Evolutionary conservation across 805 yeast species (phyloP), one percentile per base, ranked within the genome.

Genomic region (Pichia heedii): DNA sequence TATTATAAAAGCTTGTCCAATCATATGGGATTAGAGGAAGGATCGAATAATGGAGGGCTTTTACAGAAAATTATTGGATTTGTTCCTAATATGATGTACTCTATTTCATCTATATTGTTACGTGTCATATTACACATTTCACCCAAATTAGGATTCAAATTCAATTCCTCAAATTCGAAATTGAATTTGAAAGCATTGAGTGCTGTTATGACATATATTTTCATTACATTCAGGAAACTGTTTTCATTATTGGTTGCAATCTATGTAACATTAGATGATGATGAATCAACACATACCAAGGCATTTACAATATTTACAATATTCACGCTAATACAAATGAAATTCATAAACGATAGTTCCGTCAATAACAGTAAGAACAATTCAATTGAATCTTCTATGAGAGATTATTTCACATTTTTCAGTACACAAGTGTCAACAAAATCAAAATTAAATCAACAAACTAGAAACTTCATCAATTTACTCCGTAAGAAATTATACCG

Each of bases 241-340:
- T 18, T 57, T 9, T 54, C 61, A 2, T 48, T 62, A n/a, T 39
- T 52, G 10, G 50, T 55, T 36, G 57, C 59, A 57, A 50, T 54
- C 10, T 60, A 54, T 44, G 52, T 61, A 3, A 52, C 65, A 0
- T 43, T 48, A 8, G 54, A 53, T 10, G 66, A 61, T 40, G 54
- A 60, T 33, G 48, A 52, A 29, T 50, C 61, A 2, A 34, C 52
- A 4, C 63, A 56, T 42, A 42, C 45, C n/a, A 58, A 58, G 37
- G 57, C 60, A 1, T 53, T 60, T 35, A 21, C 57, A n/a, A 46
- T 48, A 13, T 58, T 52, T 36, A 47, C 57, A 37, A 22, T 53
- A 15, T 44, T 56, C 24, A 57, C 46, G 37, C 39, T 53, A 36
- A 46, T 60, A 19, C 64, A 60, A 29, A 53, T 52, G 40, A 39